Percentiles rank a stretch among this genome's conserved stretches.
Conservation (phyloP, 305 asterid species). For the Fraxinus latifolia region DNA sequence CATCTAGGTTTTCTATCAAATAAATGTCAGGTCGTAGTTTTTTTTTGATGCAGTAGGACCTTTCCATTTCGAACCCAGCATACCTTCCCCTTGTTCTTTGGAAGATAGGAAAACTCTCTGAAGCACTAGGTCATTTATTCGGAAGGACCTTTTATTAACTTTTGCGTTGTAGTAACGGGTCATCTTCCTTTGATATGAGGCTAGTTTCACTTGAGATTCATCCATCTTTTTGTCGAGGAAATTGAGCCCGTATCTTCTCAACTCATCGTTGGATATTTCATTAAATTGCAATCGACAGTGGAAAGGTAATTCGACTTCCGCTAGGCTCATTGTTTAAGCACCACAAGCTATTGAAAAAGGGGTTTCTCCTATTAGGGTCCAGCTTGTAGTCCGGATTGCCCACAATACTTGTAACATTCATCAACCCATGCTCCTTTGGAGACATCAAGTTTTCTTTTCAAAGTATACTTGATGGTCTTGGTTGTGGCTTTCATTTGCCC, state of each 20-base stretch:
- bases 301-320: no score
- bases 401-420: no score
- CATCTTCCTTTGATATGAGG: neutral
- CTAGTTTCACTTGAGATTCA: neutral
- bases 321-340: no score
- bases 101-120: neutral
- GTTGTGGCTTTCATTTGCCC: no score
- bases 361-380: no score
- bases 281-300: neutral
- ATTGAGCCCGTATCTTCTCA: neutral
- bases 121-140: neutral
- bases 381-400: no score
- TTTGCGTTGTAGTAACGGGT: neutral
- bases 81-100: neutral
- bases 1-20: neutral
- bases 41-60: neutral
- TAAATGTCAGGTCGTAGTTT: neutral
- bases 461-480: no score
- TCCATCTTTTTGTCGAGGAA: neutral
- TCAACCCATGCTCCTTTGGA: no score
- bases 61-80: neutral
- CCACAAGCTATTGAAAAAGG: no score
- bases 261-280: no score
- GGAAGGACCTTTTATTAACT: neutral
- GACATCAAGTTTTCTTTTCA: no score